phyloP scores from a whole-genome alignment of 495 filamentous ascomycete species.

The Hypoxylon fuscum region DNA sequence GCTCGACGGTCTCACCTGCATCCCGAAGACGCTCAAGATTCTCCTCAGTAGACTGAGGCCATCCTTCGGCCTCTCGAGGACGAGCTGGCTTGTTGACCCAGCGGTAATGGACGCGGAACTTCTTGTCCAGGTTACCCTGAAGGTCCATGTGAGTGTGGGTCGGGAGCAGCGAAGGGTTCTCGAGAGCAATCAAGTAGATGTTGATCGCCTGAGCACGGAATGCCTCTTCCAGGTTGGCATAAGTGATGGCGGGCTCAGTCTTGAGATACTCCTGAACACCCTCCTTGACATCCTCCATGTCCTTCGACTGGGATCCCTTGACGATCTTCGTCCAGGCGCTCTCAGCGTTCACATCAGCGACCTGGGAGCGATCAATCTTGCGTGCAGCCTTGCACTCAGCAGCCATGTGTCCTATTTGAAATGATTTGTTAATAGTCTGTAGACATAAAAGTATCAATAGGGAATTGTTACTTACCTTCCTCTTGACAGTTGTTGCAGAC shows the following conservation, averaged over 20 bases:
- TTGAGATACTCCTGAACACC: conserved; percentile 81
- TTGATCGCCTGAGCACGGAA: conserved; percentile 72
- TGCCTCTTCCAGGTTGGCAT: conserved; percentile 74
- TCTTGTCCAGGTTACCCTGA: conserved; percentile 79
- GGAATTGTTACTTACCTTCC: conserved; percentile 64
- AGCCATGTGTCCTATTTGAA: conserved; percentile 67
- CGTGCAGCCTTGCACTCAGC: conserved; percentile 74
- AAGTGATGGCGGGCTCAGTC: conserved; percentile 70
- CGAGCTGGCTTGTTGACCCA: conserved; percentile 71
- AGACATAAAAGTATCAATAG: neutral
- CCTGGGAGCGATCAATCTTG: conserved; percentile 67
- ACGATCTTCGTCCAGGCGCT: conserved; percentile 75
- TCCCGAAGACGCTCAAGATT: conserved; percentile 78
- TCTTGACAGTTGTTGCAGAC: conserved; percentile 79
- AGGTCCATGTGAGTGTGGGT: conserved; percentile 83
- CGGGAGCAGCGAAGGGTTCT: conserved; percentile 65
- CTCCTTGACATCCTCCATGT: conserved; percentile 77
- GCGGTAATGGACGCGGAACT: conserved; percentile 77
- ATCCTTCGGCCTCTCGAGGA: conserved; percentile 64
- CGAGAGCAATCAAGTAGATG: conserved; percentile 78
- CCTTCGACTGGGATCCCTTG: conserved; percentile 67
- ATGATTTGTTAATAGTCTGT: conserved; percentile 15
- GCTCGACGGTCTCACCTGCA: conserved; percentile 74
- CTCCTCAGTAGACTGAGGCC: conserved; percentile 71
- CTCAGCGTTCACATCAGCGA: conserved; percentile 68